These are phyloP conservation scores for Botrytis sinoallii DNA, from an alignment of 2,329 filamentous ascomycete genomes.

Conservation along the genomic window DNA sequence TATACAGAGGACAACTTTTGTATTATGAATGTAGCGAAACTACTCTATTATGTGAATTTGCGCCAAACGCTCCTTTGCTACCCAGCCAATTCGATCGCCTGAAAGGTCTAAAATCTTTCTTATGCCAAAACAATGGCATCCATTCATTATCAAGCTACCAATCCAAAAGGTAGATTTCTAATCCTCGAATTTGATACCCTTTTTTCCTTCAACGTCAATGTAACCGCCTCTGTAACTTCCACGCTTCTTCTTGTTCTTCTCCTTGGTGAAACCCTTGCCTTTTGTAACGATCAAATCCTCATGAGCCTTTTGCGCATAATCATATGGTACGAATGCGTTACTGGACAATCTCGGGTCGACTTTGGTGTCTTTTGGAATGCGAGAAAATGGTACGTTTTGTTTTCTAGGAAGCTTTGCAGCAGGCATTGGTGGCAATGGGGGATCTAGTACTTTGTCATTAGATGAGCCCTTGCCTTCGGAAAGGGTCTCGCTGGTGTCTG, in stretches of 20 bases:
- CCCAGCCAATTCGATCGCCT: conserved; percentile 11
- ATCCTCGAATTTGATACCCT: conserved; percentile 93
- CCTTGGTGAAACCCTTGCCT: conserved; percentile 97
- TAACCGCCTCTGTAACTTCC: conserved; percentile 86
- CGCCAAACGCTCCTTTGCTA: conserved; percentile 19
- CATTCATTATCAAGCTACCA: background rate
- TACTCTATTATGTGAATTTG: conserved; percentile 14
- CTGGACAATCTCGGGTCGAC: conserved; percentile 69
- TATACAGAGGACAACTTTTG: conserved; percentile 15
- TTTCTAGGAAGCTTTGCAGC: conserved; percentile 43
- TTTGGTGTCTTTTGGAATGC: conserved; percentile 64
- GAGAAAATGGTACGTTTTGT: conserved; percentile 70
- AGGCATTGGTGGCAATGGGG: conserved; percentile 38
- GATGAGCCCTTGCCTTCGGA: conserved; percentile 33
- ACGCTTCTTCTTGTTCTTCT: conserved; percentile 98
- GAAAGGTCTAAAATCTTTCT: conserved; percentile 1
- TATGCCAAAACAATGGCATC: background rate
- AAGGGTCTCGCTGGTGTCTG: conserved; percentile 37
- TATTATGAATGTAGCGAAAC: conserved; percentile 15
- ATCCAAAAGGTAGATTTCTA: conserved; percentile 43
- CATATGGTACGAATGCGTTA: conserved; percentile 79
- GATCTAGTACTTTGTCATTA: conserved; percentile 30
- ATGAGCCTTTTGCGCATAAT: conserved; percentile 85
- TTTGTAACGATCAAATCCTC: conserved; percentile 85
- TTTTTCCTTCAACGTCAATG: conserved; percentile 78